Evolutionary conservation across 192 early-diverging fungal species (phyloP).

Genomic region (Backusella macrospora): DNA sequence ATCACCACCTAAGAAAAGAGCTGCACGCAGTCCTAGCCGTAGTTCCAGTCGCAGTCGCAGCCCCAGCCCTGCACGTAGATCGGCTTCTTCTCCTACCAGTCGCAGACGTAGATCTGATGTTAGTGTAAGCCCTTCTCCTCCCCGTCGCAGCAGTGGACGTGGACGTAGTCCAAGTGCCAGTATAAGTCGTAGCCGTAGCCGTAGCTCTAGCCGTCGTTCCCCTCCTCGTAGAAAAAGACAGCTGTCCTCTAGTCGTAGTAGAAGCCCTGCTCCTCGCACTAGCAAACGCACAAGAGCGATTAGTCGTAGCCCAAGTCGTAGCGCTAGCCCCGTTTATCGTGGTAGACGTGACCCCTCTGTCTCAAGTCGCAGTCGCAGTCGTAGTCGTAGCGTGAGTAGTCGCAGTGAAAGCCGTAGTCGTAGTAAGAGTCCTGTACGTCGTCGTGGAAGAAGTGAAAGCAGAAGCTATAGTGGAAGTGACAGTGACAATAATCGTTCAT

Average conservation of each 20-base stretch:
- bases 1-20: not conserved
- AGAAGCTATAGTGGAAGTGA: not conserved
- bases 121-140: constrained; percentile 22
- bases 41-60: constrained; percentile 20
- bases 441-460: constrained; percentile 63
- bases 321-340: constrained; percentile 23
- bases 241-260: not conserved
- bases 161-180: constrained; percentile 14
- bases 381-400: not conserved
- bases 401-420: constrained; percentile 32
- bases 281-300: not conserved
- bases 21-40: not conserved
- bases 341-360: not conserved
- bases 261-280: too few relatives aligned
- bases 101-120: not conserved
- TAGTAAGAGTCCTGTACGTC: constrained; percentile 50
- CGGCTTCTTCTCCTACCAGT: constrained; percentile 13
- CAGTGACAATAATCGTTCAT: not conserved
- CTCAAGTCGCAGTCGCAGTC: not conserved
- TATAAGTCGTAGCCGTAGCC: constrained; percentile 15
- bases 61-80: not conserved
- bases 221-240: constrained; percentile 1
- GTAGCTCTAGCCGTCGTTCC: constrained; percentile 6
- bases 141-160: constrained; percentile 26
- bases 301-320: constrained; percentile 41